Evolutionary conservation across 257 asterid species (phyloP).

Genomic region (Petunia axillaris): DNA sequence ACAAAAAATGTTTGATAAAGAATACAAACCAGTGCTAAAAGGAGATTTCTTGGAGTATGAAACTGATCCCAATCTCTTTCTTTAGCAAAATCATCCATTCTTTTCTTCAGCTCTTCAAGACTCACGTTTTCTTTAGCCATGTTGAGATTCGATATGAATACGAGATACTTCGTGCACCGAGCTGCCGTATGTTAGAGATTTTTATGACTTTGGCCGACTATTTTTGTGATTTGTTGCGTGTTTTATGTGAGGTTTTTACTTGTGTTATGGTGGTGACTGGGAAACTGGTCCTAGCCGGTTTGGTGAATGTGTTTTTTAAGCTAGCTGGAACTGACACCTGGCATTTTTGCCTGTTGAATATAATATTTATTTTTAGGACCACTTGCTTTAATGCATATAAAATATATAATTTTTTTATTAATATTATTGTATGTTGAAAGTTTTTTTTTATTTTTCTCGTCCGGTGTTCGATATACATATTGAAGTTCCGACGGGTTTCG

Average conservation of each 20-base stretch:
- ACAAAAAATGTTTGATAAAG: background rate
- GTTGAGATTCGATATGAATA: no score
- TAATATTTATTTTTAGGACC: background rate
- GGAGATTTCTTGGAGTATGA: slow-evolving; percentile 68
- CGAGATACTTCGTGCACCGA: no score
- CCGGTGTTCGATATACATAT: no score
- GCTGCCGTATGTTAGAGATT: background rate
- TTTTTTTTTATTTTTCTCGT: no score
- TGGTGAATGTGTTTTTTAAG: background rate
- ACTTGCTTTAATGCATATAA: background rate
- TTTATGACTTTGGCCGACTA: slow-evolving; percentile 7
- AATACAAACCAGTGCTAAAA: slow-evolving; percentile 53
- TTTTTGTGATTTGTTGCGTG: background rate
- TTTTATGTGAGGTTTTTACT: background rate
- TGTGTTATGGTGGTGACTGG: slow-evolving; percentile 6
- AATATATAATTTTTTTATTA: background rate
- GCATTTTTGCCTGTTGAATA: background rate
- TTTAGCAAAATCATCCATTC: slow-evolving; percentile 53
- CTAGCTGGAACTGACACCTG: slow-evolving; percentile 12
- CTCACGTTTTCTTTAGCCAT: slow-evolving; percentile 26
- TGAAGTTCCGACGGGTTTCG: no score
- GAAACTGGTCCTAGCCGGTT: slow-evolving; percentile 26
- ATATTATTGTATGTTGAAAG: background rate
- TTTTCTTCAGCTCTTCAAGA: slow-evolving; percentile 45
- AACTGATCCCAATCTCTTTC: slow-evolving; percentile 68